These are phyloP conservation scores for Yarrowia keelungensis DNA, from an alignment of 805 yeast genomes.

Conservation along the genomic window DNA sequence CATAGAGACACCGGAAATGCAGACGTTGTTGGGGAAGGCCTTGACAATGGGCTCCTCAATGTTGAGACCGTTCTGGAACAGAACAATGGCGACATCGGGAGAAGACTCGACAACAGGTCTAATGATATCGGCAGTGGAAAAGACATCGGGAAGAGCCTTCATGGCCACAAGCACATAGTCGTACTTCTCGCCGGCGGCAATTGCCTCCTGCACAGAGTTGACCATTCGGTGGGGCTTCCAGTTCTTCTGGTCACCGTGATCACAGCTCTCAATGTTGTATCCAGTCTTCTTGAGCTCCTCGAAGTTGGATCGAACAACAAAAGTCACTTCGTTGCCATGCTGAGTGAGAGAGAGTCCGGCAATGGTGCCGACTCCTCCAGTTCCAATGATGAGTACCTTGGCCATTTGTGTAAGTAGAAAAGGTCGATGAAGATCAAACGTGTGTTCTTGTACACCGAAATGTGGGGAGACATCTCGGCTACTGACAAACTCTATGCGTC, in stretches of 20 bases:
- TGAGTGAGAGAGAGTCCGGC: slow-evolving; percentile 68
- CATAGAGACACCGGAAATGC: slow-evolving; percentile 69
- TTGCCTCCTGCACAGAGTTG: slow-evolving; percentile 57
- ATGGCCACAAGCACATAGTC: slow-evolving; percentile 69
- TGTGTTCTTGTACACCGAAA: neutral
- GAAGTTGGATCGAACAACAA: slow-evolving; percentile 72
- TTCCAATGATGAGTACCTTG: slow-evolving; percentile 69
- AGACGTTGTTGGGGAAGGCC: slow-evolving; percentile 59
- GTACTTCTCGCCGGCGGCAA: slow-evolving; percentile 51
- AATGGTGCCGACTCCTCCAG: slow-evolving; percentile 88
- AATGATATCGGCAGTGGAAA: slow-evolving; percentile 59
- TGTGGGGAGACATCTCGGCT: slow-evolving; percentile 35
- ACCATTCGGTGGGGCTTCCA: slow-evolving; percentile 61
- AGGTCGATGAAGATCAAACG: neutral
- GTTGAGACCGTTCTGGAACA: slow-evolving; percentile 73
- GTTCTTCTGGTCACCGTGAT: slow-evolving; percentile 61
- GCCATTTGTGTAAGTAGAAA: slow-evolving; percentile 2
- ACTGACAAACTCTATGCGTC: slow-evolving; percentile 33
- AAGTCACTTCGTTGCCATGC: slow-evolving; percentile 60
- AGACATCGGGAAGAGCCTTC: slow-evolving; percentile 70
- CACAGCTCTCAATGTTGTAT: slow-evolving; percentile 64
- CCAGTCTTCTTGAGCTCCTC: slow-evolving; percentile 60
- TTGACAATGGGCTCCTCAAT: slow-evolving; percentile 62
- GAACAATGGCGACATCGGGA: slow-evolving; percentile 57
- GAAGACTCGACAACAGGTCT: slow-evolving; percentile 58